Conservation (phyloP, 78 protist species). For the Anaeramoeba ignava region DNA sequence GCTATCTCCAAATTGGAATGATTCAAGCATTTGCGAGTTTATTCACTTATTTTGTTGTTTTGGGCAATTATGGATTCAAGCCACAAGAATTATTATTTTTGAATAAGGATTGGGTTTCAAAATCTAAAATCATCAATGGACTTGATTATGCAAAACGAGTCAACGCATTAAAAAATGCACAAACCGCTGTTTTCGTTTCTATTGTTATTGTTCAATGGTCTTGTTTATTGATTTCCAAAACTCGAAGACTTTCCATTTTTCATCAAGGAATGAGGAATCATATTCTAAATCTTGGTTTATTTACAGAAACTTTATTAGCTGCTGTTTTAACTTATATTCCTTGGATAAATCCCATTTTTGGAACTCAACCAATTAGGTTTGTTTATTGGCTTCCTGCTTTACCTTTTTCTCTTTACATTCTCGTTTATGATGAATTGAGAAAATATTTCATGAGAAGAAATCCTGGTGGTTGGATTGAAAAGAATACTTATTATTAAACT, state of each 20-base stretch:
- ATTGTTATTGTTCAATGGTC: conserved; percentile 14
- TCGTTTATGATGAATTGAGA: conserved; percentile 55
- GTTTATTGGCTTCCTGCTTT: conserved; percentile 63
- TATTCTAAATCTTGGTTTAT: not conserved
- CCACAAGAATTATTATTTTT: conserved; percentile 5
- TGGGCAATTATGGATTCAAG: conserved; percentile 1
- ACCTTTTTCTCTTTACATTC: conserved; percentile 63
- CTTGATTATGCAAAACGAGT: not conserved
- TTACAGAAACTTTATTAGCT: conserved; percentile 4
- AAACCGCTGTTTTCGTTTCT: conserved; percentile 9
- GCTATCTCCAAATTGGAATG: conserved; percentile 23
- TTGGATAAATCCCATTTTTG: conserved; percentile 30
- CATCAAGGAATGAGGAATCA: conserved; percentile 11
- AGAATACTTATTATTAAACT: conserved; percentile 3
- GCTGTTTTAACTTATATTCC: not conserved
- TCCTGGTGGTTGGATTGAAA: conserved; percentile 10
- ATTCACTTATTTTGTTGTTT: conserved; percentile 9
- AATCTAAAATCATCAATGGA: not conserved
- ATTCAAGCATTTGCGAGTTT: conserved; percentile 58
- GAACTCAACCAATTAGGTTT: conserved; percentile 34
- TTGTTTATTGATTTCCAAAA: not conserved
- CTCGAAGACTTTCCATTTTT: not conserved
- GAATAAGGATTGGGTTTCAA: not conserved
- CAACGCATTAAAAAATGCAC: not conserved
- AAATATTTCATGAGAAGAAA: conserved; percentile 33